Conservation (phyloP, 768 basidiomycete species). For the Phlebiopsis gigantea region DNA sequence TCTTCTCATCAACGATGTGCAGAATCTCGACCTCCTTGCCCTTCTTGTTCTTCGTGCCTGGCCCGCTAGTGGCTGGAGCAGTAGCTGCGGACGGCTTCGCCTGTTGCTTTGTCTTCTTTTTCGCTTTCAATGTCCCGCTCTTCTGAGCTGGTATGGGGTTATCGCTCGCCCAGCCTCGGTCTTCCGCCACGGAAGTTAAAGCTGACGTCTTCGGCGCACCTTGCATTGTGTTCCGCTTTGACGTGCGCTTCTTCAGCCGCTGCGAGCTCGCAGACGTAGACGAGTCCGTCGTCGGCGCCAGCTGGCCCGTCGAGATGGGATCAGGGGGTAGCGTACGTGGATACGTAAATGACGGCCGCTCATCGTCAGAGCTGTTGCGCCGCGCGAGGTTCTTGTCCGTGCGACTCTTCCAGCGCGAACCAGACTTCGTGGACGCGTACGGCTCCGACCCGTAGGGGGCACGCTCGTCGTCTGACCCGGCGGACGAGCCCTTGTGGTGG, state of each 20-base stretch:
- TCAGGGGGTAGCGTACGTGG: neutral
- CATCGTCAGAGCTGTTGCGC: slow-evolving; percentile 26
- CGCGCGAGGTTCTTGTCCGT: slow-evolving; percentile 30
- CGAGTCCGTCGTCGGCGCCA: neutral
- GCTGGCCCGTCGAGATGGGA: neutral
- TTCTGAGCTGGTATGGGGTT: slow-evolving; percentile 8
- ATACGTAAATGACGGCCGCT: slow-evolving; percentile 6
- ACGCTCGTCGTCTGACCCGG: neutral
- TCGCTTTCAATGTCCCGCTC: neutral
- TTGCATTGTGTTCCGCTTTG: neutral
- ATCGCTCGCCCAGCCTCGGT: slow-evolving; percentile 25
- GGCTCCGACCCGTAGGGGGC: neutral
- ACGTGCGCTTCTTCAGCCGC: slow-evolving; percentile 17
- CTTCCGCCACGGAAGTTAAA: slow-evolving; percentile 1
- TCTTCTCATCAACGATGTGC: neutral
- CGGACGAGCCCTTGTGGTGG: slow-evolving; percentile 13
- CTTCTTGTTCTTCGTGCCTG: slow-evolving; percentile 1
- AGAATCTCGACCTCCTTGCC: slow-evolving; percentile 2
- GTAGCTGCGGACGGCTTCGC: slow-evolving; percentile 1
- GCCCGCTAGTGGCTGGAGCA: neutral
- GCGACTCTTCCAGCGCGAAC: slow-evolving; percentile 30
- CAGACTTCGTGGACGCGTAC: slow-evolving; percentile 5
- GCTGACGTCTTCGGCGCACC: neutral
- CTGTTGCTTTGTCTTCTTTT: slow-evolving; percentile 2
- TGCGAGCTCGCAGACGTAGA: slow-evolving; percentile 1